Conservation (phyloP, 2,329 filamentous ascomycete species). For the Amauroascus verrucosus region DNA sequence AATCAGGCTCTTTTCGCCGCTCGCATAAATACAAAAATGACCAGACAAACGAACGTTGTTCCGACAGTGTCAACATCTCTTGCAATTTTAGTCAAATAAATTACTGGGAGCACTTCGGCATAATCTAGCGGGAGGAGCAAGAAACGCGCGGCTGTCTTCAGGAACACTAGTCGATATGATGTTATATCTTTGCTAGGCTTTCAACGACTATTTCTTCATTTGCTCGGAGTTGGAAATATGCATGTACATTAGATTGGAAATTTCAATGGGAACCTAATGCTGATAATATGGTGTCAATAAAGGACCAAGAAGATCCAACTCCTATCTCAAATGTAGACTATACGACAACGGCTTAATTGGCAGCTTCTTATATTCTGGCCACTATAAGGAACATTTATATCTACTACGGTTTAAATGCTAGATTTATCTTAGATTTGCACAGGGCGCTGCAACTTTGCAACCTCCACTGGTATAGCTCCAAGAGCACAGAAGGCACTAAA, state of each 20-base stretch:
- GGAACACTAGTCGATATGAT: background rate
- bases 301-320: background rate
- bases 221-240: conserved; percentile 12
- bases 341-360: too few relatives aligned
- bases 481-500: too few relatives aligned
- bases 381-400: too few relatives aligned
- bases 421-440: too few relatives aligned
- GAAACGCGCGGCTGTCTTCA: background rate
- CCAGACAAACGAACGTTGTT: background rate
- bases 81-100: background rate
- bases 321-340: background rate
- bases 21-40: conserved; percentile 27
- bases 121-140: background rate
- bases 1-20: conserved; percentile 34
- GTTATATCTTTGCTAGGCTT: conserved; percentile 2
- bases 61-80: background rate
- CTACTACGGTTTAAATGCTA: too few relatives aligned
- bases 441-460: too few relatives aligned
- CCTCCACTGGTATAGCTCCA: too few relatives aligned
- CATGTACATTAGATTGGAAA: conserved; percentile 10
- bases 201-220: background rate
- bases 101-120: background rate
- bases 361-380: too few relatives aligned
- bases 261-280: conserved; percentile 6
- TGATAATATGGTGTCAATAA: background rate